A percentile compares a stretch with the other conserved stretches of the same genome.
Evolutionary conservation across 257 asterid species (phyloP).

Genomic region (Solanum commersonii): DNA sequence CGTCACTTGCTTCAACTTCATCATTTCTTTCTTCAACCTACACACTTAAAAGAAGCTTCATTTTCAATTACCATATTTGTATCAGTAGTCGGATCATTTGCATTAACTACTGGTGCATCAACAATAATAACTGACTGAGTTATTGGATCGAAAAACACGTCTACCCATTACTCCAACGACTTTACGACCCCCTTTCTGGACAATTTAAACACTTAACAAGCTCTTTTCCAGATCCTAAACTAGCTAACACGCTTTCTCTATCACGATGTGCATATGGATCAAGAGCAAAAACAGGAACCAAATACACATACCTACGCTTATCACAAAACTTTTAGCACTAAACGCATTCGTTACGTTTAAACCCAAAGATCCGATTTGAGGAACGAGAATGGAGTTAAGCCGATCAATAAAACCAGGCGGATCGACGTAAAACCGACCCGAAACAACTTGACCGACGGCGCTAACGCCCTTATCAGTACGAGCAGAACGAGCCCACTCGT

Average conservation of each 20-base stretch:
- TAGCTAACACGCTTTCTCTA: constrained; percentile 82
- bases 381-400: constrained; percentile 42
- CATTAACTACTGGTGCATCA: neutral
- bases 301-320: constrained; percentile 76
- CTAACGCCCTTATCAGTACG: constrained; percentile 97
- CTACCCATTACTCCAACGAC: constrained; percentile 70
- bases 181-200: constrained; percentile 87
- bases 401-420: constrained; percentile 88
- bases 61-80: constrained; percentile 6
- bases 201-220: constrained; percentile 76
- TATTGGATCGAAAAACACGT: constrained; percentile 24
- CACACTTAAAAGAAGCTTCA: constrained; percentile 9
- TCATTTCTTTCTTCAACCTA: constrained; percentile 13
- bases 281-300: constrained; percentile 83
- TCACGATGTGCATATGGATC: constrained; percentile 77
- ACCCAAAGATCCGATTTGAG: constrained; percentile 83
- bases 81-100: neutral
- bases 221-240: constrained; percentile 66
- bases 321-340: constrained; percentile 92
- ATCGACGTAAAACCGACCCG: constrained; percentile 77
- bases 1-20: constrained; percentile 4
- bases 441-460: constrained; percentile 94
- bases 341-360: constrained; percentile 65
- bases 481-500: constrained; percentile 91
- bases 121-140: constrained; percentile 1